A percentile compares a stretch with the other conserved stretches of the same genome.
Evolutionary conservation across 306 rosid species (phyloP).

Genomic region (Cucumis sativus): Cucumber_9930_V3 NC_026659.2:28121001-28121500

Average conservation of each 20-base stretch:
- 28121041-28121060: constrained; percentile 90
- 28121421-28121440: not conserved
- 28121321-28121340: not conserved
- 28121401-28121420: not conserved
- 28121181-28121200: not conserved
- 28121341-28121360: not conserved
- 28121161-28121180: not conserved
- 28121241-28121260: not conserved
- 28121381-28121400: not conserved
- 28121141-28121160: not conserved
- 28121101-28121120: constrained; percentile 81
- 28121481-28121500: not conserved
- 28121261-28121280: not conserved
- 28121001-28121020: not conserved
- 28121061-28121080: constrained; percentile 98
- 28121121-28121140: constrained; percentile 10
- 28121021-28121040: not conserved
- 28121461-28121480: not conserved
- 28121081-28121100: constrained; percentile 98
- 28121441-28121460: not conserved
- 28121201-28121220: not conserved
- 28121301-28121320: not conserved
- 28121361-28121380: not conserved
- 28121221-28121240: not conserved
- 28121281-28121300: not conserved